These are phyloP conservation scores for Jaltomata sinuosa DNA, from an alignment of 257 asterid genomes.

Conservation along the genomic window DNA sequence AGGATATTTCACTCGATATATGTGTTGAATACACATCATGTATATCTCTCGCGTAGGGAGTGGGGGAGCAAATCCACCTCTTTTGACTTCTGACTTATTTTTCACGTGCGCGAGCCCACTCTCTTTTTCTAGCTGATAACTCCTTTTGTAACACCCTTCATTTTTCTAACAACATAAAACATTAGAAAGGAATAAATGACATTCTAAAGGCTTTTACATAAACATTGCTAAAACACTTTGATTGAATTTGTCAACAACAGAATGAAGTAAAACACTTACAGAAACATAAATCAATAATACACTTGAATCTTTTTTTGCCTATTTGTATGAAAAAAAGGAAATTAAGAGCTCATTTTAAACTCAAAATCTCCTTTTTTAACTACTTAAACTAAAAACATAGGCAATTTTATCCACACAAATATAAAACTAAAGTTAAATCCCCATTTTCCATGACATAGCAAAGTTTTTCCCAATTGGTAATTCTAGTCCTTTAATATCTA, in stretches of 20 bases:
- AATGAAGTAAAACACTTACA: not conserved
- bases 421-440: slow-evolving; percentile 14
- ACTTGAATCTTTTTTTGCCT: not conserved
- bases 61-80: no score
- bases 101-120: no score
- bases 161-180: no score
- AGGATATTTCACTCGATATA: no score
- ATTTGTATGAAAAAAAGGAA: slow-evolving; percentile 17
- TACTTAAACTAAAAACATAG: not conserved
- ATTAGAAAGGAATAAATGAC: not conserved
- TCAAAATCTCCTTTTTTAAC: not conserved
- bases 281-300: not conserved
- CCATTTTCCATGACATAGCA: slow-evolving; percentile 76
- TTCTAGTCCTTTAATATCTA: slow-evolving; percentile 66
- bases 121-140: no score
- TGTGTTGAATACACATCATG: no score
- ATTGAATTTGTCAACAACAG: not conserved
- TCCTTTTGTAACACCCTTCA: no score
- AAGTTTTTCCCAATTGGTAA: slow-evolving; percentile 73
- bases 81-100: no score
- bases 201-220: not conserved
- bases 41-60: no score
- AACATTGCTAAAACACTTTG: not conserved
- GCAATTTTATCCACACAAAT: not conserved
- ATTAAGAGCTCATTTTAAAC: slow-evolving; percentile 5